Percentiles rank a stretch among this genome's conserved stretches.
phyloP scores from a whole-genome alignment of 768 basidiomycete genomes.

The Antrodiella citrinella region DNA sequence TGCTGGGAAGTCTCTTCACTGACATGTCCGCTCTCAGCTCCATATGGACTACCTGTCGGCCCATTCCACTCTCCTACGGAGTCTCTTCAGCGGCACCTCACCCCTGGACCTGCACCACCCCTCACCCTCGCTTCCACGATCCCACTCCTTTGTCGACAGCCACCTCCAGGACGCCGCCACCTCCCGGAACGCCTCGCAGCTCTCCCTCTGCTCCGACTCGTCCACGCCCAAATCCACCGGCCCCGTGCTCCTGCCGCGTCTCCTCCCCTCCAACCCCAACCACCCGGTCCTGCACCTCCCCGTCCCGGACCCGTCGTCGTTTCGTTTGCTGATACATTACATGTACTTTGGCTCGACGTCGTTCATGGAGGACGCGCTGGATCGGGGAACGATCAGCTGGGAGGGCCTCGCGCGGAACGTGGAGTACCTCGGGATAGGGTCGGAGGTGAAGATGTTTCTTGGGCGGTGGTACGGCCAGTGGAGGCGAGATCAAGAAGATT shows the following conservation, averaged over 20 bases:
- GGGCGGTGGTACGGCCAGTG: constrained; percentile 68
- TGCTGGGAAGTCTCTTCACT: constrained; percentile 3
- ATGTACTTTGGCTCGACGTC: constrained; percentile 71
- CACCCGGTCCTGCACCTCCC: constrained; percentile 70
- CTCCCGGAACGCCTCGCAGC: constrained; percentile 33
- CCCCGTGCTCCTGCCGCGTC: constrained; percentile 41
- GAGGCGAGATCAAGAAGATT: constrained; percentile 30
- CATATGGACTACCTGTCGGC: constrained; percentile 80
- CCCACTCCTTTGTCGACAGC: constrained; percentile 33
- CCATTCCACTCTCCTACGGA: constrained; percentile 67
- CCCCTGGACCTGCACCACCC: constrained; percentile 48
- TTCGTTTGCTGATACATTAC: constrained; percentile 70
- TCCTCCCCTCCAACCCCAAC: constrained; percentile 54
- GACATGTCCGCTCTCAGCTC: constrained; percentile 35
- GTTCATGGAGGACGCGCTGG: constrained; percentile 61
- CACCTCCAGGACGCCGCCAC: constrained; percentile 46
- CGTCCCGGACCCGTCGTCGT: constrained; percentile 64
- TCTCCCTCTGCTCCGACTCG: constrained; percentile 17
- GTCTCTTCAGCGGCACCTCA: constrained; percentile 61
- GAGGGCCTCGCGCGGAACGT: constrained; percentile 84
- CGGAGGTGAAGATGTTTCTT: constrained; percentile 71
- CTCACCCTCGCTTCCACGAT: constrained; percentile 28
- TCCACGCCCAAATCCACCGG: constrained; percentile 31
- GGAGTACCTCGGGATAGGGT: constrained; percentile 74
- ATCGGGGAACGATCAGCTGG: constrained; percentile 63